Percentiles rank a stretch among this genome's conserved stretches.
Evolutionary conservation across 179 eudicot genomes (phyloP).

Genomic region (Silene coronaria): DNA sequence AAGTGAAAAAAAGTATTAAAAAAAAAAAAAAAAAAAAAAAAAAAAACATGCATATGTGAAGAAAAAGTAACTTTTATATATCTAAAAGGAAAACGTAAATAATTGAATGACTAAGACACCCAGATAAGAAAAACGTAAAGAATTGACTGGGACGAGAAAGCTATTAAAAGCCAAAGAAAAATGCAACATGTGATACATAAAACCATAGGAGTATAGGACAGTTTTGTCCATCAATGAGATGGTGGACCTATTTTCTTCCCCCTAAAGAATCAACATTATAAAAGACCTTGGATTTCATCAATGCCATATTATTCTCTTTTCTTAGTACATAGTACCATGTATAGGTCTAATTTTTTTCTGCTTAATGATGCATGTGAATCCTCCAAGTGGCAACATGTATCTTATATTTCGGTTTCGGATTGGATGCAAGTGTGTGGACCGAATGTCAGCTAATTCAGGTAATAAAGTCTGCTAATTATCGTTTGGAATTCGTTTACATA

Average conservation of each 20-base stretch:
- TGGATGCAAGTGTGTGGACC: not conserved
- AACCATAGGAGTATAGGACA: conserved; percentile 10
- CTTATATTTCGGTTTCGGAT: not conserved
- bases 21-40: not conserved
- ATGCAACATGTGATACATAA: conserved; percentile 32
- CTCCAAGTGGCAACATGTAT: not conserved
- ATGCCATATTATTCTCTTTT: not conserved
- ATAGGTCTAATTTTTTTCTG: not conserved
- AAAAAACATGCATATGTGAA: no score
- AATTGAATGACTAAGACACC: no score
- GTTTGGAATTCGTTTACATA: not conserved
- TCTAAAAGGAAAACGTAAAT: no score
- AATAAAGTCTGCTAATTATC: not conserved
- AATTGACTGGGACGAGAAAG: not conserved
- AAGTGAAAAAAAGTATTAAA: no score
- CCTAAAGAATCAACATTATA: not conserved
- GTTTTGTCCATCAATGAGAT: conserved; percentile 23
- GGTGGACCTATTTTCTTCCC: conserved; percentile 24
- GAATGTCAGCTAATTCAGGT: not conserved
- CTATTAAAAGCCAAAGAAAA: conserved; percentile 6
- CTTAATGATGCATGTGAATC: conserved; percentile 18
- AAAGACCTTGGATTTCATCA: conserved; percentile 15
- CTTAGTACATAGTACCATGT: not conserved
- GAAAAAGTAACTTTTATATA: no score
- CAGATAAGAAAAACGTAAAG: not conserved